These are phyloP conservation scores for Digitaria exilis DNA, from an alignment of 202 grass and related monocot species.

Conservation along the genomic window DNA sequence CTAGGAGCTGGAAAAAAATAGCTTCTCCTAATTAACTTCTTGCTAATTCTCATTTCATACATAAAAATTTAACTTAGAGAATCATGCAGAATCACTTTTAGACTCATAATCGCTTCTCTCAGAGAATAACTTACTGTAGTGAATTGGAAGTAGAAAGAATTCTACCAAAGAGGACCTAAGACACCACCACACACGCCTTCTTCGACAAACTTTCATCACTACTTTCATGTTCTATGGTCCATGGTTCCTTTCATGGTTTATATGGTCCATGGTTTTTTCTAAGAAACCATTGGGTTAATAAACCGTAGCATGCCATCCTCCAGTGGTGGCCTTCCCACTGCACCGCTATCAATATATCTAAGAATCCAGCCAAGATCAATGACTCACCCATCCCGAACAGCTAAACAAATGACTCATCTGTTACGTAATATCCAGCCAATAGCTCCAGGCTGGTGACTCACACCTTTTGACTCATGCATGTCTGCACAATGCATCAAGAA, in stretches of 20 bases:
- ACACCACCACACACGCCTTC: neutral
- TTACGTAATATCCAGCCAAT: neutral
- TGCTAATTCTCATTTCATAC: too few relatives aligned
- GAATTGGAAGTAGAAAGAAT: too few relatives aligned
- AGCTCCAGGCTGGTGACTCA: neutral
- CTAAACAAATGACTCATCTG: neutral
- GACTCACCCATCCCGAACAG: neutral
- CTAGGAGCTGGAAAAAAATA: too few relatives aligned
- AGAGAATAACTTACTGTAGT: too few relatives aligned
- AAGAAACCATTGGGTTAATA: neutral
- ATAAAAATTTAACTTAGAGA: too few relatives aligned
- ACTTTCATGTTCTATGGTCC: neutral
- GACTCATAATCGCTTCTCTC: too few relatives aligned
- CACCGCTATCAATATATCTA: neutral
- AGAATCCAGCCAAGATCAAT: neutral
- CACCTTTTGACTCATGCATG: neutral
- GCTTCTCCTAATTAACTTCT: too few relatives aligned
- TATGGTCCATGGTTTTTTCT: too few relatives aligned
- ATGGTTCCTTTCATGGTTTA: neutral
- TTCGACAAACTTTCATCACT: neutral
- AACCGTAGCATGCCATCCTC: neutral
- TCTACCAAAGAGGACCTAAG: too few relatives aligned
- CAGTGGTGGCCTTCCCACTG: neutral
- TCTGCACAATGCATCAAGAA: neutral
- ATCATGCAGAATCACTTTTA: too few relatives aligned